Conservation (phyloP, 306 rosid species). For the Medicago lupulina region DNA sequence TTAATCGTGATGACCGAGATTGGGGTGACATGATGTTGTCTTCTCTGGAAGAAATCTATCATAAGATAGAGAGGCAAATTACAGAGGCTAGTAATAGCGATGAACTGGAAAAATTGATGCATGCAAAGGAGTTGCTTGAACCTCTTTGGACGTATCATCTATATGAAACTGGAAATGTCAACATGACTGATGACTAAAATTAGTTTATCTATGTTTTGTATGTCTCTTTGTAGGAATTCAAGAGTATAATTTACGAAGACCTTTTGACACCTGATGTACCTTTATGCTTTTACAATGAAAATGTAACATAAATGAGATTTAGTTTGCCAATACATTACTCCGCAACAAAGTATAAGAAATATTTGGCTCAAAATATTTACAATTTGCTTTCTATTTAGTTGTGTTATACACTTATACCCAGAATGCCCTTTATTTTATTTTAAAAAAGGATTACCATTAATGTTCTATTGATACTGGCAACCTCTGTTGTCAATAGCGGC, state of each 20-base stretch:
- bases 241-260: conserved; percentile 8
- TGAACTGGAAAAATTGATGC: conserved; percentile 51
- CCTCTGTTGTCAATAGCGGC: no score
- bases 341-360: no score
- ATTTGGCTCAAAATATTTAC: no score
- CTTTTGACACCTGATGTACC: conserved; percentile 33
- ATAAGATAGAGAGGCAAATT: conserved; percentile 64
- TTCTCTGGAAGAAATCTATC: conserved; percentile 69
- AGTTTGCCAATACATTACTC: not conserved
- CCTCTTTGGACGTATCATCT: conserved; percentile 89
- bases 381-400: no score
- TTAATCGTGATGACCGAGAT: conserved; percentile 54
- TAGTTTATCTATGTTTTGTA: not conserved
- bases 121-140: conserved; percentile 67
- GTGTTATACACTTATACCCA: no score
- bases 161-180: conserved; percentile 74
- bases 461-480: no score
- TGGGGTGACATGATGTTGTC: conserved; percentile 81
- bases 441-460: no score
- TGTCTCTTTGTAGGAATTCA: not conserved
- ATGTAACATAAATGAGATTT: not conserved
- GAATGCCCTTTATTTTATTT: no score
- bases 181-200: conserved; percentile 58
- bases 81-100: conserved; percentile 61
- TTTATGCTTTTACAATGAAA: not conserved